Evolutionary conservation across 108 stramenopile species (phyloP).

Genomic region (Aureococcus anophagefferens): DNA sequence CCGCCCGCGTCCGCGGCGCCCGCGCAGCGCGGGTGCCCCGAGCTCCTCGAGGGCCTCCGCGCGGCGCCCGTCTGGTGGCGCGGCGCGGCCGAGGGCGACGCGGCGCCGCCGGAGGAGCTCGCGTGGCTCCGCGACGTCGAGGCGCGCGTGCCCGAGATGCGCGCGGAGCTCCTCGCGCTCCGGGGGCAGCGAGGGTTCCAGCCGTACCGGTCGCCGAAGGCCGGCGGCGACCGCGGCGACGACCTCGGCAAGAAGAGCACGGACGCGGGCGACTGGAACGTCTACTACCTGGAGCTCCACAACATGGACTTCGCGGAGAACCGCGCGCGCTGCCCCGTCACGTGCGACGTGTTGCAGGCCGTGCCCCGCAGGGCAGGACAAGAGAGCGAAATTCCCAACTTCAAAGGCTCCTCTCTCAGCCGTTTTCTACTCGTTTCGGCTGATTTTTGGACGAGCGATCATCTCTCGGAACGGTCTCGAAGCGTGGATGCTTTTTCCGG

Average conservation of each 20-base stretch:
- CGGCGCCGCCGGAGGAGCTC: background rate
- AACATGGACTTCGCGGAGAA: constrained; percentile 31
- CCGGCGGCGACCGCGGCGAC: background rate
- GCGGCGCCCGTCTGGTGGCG: constrained; percentile 14
- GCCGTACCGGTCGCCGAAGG: constrained; percentile 23
- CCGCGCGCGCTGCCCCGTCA: constrained; percentile 20
- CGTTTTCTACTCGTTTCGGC: too few species aligned
- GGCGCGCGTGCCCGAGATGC: constrained; percentile 1
- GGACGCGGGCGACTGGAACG: constrained; percentile 40
- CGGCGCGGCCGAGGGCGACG: background rate
- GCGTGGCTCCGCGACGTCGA: constrained; percentile 7
- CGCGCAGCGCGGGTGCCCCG: constrained; percentile 17
- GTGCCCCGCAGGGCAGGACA: constrained; percentile 22
- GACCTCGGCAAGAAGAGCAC: constrained; percentile 11
- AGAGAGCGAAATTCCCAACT: too few species aligned
- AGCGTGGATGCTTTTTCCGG: too few species aligned
- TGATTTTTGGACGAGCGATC: too few species aligned
- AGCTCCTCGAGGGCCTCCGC: constrained; percentile 6
- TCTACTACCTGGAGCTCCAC: constrained; percentile 42
- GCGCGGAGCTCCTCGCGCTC: constrained; percentile 16
- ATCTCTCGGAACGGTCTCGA: too few species aligned
- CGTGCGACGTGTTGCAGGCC: constrained; percentile 8
- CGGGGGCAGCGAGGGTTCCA: constrained; percentile 9
- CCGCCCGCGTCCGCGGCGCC: background rate
- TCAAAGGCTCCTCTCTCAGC: too few species aligned